Evolutionary conservation across 371 early-diverging fungal genomes (phyloP).

Genomic region (Blakeslea trispora): DNA sequence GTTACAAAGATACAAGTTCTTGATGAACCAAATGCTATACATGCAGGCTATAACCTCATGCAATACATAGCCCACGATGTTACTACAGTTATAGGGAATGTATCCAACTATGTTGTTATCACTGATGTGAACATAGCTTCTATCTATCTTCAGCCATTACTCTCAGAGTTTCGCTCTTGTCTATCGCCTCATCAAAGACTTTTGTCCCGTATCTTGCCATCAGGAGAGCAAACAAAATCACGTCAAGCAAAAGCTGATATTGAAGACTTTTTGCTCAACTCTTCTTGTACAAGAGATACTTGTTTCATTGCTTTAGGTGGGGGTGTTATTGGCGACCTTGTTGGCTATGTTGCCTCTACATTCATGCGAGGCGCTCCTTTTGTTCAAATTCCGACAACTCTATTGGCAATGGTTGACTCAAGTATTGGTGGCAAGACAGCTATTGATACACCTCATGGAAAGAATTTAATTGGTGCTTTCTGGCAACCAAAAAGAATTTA

Average conservation of each 20-base stretch:
- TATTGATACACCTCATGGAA: constrained; percentile 88
- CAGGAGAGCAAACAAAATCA: constrained; percentile 87
- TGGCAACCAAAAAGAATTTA: constrained; percentile 92
- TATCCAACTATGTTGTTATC: constrained; percentile 79
- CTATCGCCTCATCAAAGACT: constrained; percentile 48
- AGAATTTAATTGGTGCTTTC: constrained; percentile 95
- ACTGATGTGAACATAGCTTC: constrained; percentile 82
- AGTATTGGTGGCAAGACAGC: constrained; percentile 97
- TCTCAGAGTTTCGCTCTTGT: constrained; percentile 7
- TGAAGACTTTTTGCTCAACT: constrained; percentile 84
- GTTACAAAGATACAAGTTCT: constrained; percentile 25
- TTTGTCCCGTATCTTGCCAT: constrained; percentile 71
- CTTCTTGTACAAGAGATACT: constrained; percentile 88
- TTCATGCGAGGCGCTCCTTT: constrained; percentile 94
- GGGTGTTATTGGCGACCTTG: constrained; percentile 94
- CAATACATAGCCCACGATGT: constrained; percentile 70
- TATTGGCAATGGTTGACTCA: constrained; percentile 97
- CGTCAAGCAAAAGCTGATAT: constrained; percentile 76
- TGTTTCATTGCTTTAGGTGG: constrained; percentile 92
- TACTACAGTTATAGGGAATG: constrained; percentile 49
- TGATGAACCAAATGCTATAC: constrained; percentile 25
- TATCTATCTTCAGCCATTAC: constrained; percentile 48
- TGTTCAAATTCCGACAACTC: constrained; percentile 91
- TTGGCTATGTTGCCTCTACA: constrained; percentile 92
- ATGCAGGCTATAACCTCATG: constrained; percentile 75